Base-by-base conservation (phyloP, 768 basidiomycete species). In the Crassisporium funariophilum region DNA sequence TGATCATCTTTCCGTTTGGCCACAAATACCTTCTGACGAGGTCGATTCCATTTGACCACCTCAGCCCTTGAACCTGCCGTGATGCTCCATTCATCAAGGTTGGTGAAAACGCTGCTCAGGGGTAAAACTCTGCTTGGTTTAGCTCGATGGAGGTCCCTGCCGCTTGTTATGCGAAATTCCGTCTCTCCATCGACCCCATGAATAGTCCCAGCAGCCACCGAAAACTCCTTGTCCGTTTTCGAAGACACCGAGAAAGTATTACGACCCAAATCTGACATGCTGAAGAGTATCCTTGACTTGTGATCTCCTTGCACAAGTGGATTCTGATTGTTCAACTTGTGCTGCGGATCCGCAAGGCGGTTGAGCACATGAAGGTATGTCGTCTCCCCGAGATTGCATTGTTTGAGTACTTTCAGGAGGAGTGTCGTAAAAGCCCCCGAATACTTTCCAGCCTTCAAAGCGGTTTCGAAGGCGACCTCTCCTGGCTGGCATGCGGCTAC, bases 401-500 rank as follows among this genome's bases (percentile, higher is more conserved):
- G 10, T 37, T 21, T 16, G 36, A 37, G 36, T 12, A 37, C 16
- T 16, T 12, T 21, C 11, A 37, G 36, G 20, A 37, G 36, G 36
- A 37, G 36, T 11, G 16, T 37, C 20, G 36, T 37, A 7, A 37
- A 37, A 37, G 15, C 36, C 20, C 36, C 36, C 3, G 16, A 16
- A 37, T 37, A 37, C 12, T 37, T 10, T 2, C 36, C 36, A 16
- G 11, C 20, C 6, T 11, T 4, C 20, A 11, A 21, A 37, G 5
- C 16, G 15, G 36, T 21, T 21, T 37, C 36, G 17, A 16, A 37
- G 11, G 36, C 36, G 20, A 21, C 16, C 27, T 51, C 49, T 13
- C 46, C 44, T 8, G 36, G 44, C 17, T 11, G 16, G 27, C 44
- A 51, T n/a, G 49, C 49, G 13, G 44, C 49, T 13, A 51, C 35